Base-by-base conservation (phyloP, 129 eudicot genomes). In the Solidago caesia region DNA sequence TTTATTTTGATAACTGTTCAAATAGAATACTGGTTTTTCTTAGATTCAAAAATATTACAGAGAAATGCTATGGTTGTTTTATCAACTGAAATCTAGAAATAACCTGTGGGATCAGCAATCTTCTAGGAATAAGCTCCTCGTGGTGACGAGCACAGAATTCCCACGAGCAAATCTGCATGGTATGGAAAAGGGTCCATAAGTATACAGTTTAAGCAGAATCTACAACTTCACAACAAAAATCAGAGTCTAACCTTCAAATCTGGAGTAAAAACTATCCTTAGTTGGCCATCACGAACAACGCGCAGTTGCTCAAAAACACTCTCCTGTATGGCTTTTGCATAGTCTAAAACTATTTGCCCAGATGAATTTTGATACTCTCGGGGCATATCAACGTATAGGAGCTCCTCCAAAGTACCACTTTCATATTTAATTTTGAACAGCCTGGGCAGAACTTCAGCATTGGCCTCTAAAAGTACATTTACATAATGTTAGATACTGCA, bases 271-370 rank as follows among this genome's bases (percentile, higher is more conserved):
- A 89, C 93, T 55, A 92, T 82, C 26, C 96, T 84, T 44, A 92
- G 83, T 68, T 87, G 96, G 74, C 97, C 97, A 74, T 92, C 96
- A 64, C 96, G 96, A 21, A 89, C 96, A 69, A 92, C 97, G 39
- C 96, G 93, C 16, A 92, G 89, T 76, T 89, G 93, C 86, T 92
- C 96, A 85, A 92, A 92, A 13, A 92, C 93, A 57, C 97, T 92
- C 76, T 89, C 96, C 76, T 92, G 97, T 48, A 89, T 89, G 68
- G 97, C 97, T 85, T 92, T 92, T 80, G 91, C 89, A 53, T 92
- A 92, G 73, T 92, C 97, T 49, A 92, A 67, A 44, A 92, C 97
- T 62, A 92, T 92, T 79, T 92, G 96, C 41, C 97, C 97, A 57
- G 89, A 85, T 47, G 93, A 85, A 80, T 92, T 89, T 70, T 87